Base-by-base conservation (phyloP, 148 eudicot genomes). In the Fagopyrum tataricum region DNA sequence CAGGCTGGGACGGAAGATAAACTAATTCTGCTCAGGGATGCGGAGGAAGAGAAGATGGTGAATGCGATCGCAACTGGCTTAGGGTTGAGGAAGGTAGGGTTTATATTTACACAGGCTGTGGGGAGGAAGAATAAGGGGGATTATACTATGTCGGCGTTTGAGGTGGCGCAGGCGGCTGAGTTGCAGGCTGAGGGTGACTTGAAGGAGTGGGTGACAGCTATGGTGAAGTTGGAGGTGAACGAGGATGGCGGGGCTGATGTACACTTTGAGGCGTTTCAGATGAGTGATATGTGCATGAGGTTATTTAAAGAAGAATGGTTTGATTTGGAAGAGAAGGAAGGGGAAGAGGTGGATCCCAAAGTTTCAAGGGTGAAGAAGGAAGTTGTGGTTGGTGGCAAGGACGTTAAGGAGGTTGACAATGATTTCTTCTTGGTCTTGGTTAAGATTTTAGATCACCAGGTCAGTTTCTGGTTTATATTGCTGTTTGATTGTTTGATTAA, bases 131-230 rank as follows among this genome's bases (percentile, higher is more conserved):
- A 79, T 10, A 87, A 91, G 79, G 85, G 84, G 74, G 92, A 85
- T 58, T 91, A 91, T 55, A 95, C 98, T 0, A 82, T 95, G 92
- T 95, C 98, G 43, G 79, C 82, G 62, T 61, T 47, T 21, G 98
- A 95, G 90, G 77, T 95, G 31, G 88, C 85, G 17, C 98, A 91
- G 82, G 98, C 98, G 0, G 90, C 74, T 4, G 92, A 91, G 78
- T 67, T 95, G 80, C 98, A 95, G 7, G 89, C 81, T 1, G 90
- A 91, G 77, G 81, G 93, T 20, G 97, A 78, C 37, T 76, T 95
- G 89, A 88, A 95, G 78, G 97, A 95, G 85, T 95, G 98, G 98
- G 98, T 95, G 26, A 95, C 97, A 4, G 98, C 93, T 0, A 70
- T 95, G 59, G 98, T 95, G 80, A 91, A 95, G 80, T 75, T 92